Evolutionary conservation across 768 basidiomycete genomes (phyloP).

Genomic region (Tulasnella sp.): DNA sequence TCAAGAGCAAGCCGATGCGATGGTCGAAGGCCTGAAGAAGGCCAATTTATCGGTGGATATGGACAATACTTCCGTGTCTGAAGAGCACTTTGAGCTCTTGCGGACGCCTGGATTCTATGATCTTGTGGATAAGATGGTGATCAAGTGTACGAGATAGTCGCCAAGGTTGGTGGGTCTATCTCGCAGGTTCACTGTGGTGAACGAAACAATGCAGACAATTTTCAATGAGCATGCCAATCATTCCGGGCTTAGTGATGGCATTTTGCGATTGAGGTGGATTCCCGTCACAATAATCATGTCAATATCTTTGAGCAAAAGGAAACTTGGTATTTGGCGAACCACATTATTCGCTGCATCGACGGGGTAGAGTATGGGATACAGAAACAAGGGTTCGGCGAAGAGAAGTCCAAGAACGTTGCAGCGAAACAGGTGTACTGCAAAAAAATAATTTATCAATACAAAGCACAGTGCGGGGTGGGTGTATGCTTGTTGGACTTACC

Average conservation of each 20-base stretch:
- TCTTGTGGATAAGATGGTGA: conserved; percentile 38
- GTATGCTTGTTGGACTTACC: background rate
- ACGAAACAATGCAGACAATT: too few species aligned
- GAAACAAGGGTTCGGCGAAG: background rate
- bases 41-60: conserved; percentile 21
- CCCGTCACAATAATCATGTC: too few species aligned
- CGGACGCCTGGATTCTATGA: conserved; percentile 34
- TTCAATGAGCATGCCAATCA: too few species aligned
- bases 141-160: background rate
- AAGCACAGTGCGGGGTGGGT: background rate
- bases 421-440: background rate
- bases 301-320: too few species aligned
- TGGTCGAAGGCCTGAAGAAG: conserved; percentile 43
- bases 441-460: background rate
- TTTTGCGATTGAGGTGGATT: too few species aligned
- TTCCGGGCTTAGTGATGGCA: too few species aligned
- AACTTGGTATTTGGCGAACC: too few species aligned
- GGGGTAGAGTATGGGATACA: too few species aligned
- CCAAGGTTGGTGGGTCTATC: too few species aligned
- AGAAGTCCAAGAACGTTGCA: background rate
- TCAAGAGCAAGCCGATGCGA: conserved; percentile 45
- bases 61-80: conserved; percentile 34
- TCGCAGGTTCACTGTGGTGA: too few species aligned
- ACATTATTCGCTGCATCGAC: background rate
- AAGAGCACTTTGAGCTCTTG: conserved; percentile 49